phyloP scores from a whole-genome alignment of 2,329 filamentous ascomycete species.

The Davidsoniella australis region DNA sequence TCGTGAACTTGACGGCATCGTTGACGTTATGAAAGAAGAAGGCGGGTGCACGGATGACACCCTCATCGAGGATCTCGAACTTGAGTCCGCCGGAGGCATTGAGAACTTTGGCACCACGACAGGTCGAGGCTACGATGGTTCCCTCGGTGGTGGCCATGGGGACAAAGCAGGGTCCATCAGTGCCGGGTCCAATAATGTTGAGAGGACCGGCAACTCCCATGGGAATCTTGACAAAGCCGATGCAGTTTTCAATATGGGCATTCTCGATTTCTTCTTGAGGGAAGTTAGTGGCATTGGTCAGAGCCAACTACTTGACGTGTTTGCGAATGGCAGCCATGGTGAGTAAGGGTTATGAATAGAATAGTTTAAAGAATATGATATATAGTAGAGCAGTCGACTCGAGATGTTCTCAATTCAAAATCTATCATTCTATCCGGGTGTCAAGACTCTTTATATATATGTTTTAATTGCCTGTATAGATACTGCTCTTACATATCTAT shows the following conservation, averaged over 20 bases:
- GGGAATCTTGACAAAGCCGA: constrained; percentile 3
- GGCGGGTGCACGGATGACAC: neutral
- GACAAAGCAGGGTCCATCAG: neutral
- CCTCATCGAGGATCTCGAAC: constrained; percentile 2
- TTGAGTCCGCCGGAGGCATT: neutral
- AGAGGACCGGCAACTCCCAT: constrained; percentile 3
- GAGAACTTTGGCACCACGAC: constrained; percentile 6
- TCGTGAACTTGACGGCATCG: constrained; percentile 2
- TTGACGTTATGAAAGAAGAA: neutral
- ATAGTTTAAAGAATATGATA: too few relatives aligned
- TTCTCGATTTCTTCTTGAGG: neutral
- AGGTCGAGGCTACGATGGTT: neutral
- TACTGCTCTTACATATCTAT: too few relatives aligned
- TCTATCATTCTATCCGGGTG: too few relatives aligned
- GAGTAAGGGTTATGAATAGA: too few relatives aligned
- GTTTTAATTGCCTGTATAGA: too few relatives aligned
- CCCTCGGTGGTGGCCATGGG: constrained; percentile 5
- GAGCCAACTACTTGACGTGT: neutral
- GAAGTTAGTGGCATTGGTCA: neutral
- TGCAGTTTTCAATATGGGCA: constrained; percentile 3
- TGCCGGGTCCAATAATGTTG: neutral
- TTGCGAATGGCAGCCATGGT: too few relatives aligned
- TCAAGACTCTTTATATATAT: too few relatives aligned
- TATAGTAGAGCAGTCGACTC: too few relatives aligned
- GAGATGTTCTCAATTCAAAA: too few relatives aligned